These are phyloP conservation scores for Phytophthora pseudosyringae DNA, from an alignment of 352 stramenopile genomes.

Conservation along the genomic window DNA sequence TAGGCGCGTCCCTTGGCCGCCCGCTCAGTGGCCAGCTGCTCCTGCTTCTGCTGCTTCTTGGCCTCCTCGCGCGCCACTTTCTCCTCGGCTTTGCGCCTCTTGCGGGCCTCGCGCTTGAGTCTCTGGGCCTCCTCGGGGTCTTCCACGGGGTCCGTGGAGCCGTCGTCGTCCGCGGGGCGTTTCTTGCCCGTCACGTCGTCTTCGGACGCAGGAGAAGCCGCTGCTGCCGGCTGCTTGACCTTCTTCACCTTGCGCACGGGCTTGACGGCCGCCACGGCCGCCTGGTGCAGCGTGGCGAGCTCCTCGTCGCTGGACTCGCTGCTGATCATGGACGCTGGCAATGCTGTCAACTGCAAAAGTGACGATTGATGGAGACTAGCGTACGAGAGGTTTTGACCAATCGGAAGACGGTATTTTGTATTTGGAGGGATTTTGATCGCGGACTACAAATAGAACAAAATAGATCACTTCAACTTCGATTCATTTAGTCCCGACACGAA, in stretches of 20 bases:
- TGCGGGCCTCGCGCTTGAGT: conserved; percentile 71
- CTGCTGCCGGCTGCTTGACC: conserved; percentile 27
- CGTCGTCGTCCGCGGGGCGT: conserved; percentile 16
- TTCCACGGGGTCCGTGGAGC: not conserved
- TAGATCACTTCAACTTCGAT: no score
- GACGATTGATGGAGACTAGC: conserved; percentile 22
- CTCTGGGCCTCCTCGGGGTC: conserved; percentile 35
- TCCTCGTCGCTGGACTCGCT: conserved; percentile 91
- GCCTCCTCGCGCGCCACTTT: conserved; percentile 44
- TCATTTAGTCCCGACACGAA: no score
- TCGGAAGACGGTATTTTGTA: conserved; percentile 1
- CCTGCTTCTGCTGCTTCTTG: conserved; percentile 46
- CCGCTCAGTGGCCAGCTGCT: conserved; percentile 41
- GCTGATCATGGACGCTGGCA: conserved; percentile 69
- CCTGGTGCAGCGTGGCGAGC: conserved; percentile 71
- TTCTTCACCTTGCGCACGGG: conserved; percentile 39
- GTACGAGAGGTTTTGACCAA: conserved; percentile 15
- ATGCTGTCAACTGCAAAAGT: not conserved
- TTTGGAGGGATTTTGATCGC: not conserved
- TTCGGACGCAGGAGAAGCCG: not conserved
- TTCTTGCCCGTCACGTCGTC: conserved; percentile 22
- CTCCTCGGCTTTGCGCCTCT: conserved; percentile 74
- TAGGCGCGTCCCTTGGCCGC: conserved; percentile 74
- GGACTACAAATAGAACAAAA: no score
- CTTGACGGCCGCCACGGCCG: conserved; percentile 36